Evolutionary conservation across 148 eudicot species (phyloP).

Genomic region (Bassia scoparia): DNA sequence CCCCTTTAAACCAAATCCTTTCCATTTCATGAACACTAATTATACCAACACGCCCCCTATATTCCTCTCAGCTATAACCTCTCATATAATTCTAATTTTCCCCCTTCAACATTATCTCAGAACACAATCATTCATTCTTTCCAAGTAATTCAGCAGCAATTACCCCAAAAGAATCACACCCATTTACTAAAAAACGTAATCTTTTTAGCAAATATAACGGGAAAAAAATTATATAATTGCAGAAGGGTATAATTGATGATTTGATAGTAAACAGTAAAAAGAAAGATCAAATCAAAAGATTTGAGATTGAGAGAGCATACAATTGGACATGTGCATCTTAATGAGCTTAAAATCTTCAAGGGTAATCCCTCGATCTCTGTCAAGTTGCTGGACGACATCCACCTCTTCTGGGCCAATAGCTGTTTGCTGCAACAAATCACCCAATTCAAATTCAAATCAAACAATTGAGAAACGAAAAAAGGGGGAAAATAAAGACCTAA

Average conservation of each 20-base stretch:
- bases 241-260: too few relatives aligned
- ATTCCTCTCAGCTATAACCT: too few relatives aligned
- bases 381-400: constrained; percentile 69
- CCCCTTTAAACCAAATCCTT: too few relatives aligned
- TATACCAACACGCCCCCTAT: too few relatives aligned
- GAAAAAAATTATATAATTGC: not conserved
- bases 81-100: too few relatives aligned
- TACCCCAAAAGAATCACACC: too few relatives aligned
- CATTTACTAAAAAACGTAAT: too few relatives aligned
- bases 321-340: constrained; percentile 83
- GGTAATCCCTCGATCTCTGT: constrained; percentile 79
- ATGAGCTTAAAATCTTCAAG: constrained; percentile 88
- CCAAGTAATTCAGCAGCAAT: too few relatives aligned
- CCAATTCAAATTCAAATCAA: constrained; percentile 5
- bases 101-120: not conserved
- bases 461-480: not conserved
- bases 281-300: not conserved
- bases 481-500: not conserved
- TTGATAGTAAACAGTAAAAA: too few relatives aligned
- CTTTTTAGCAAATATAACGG: not conserved
- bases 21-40: too few relatives aligned
- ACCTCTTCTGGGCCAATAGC: constrained; percentile 74
- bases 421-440: constrained; percentile 50
- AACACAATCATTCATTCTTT: not conserved
- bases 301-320: constrained; percentile 34